These are phyloP conservation scores for Bipolaris oryzae DNA, from an alignment of 2,329 filamentous ascomycete genomes.

Conservation along the genomic window DNA sequence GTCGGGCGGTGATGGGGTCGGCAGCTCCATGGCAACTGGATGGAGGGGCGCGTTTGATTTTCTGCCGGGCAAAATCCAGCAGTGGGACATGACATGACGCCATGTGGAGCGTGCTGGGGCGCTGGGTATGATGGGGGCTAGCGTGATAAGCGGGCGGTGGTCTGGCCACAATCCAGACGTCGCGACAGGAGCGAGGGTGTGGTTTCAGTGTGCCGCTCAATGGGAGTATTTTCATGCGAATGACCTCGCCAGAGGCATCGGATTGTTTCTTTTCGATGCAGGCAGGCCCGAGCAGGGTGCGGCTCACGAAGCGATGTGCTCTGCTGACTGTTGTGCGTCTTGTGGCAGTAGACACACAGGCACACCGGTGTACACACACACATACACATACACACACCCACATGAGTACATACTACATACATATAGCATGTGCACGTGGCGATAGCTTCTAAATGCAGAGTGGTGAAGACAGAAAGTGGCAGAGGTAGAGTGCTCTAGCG, in stretches of 20 bases:
- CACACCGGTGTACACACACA: too few relatives aligned
- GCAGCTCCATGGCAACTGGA: slow-evolving; percentile 13
- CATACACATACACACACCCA: too few relatives aligned
- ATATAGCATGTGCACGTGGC: not conserved
- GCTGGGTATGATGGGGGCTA: slow-evolving; percentile 30
- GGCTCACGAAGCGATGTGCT: not conserved
- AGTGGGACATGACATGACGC: slow-evolving; percentile 26
- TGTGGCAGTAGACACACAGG: not conserved
- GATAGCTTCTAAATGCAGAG: not conserved
- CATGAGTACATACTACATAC: too few relatives aligned
- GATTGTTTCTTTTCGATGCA: slow-evolving; percentile 8
- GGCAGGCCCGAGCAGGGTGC: not conserved
- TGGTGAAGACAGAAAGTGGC: slow-evolving; percentile 15
- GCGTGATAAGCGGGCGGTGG: slow-evolving; percentile 16
- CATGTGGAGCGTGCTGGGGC: slow-evolving; percentile 31
- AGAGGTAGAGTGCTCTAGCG: slow-evolving; percentile 3
- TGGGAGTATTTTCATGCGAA: slow-evolving; percentile 6
- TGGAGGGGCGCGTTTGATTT: slow-evolving; percentile 23
- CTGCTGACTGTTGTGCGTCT: not conserved
- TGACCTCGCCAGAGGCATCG: slow-evolving; percentile 7
- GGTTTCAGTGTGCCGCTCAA: slow-evolving; percentile 28
- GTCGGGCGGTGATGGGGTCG: slow-evolving; percentile 29
- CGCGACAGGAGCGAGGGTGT: slow-evolving; percentile 12
- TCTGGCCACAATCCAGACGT: slow-evolving; percentile 27
- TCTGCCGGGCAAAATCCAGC: slow-evolving; percentile 35